phyloP scores from a whole-genome alignment of 768 basidiomycete species.

The Pseudohyphozyma bogoriensis region DNA sequence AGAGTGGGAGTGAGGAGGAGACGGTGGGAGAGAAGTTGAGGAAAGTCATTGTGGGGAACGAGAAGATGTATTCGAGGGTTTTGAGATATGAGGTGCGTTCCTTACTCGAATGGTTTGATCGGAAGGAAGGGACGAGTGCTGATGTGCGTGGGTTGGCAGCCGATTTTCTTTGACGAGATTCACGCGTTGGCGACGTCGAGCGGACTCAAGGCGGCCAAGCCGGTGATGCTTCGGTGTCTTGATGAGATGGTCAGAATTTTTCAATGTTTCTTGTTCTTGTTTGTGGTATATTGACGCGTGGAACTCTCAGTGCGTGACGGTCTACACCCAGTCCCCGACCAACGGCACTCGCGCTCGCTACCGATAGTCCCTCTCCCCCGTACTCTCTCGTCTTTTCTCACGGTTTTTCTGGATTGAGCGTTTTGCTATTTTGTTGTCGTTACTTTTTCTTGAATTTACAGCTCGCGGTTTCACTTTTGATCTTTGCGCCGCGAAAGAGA shows the following conservation, averaged over 20 bases:
- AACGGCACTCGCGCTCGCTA: slow-evolving; percentile 12
- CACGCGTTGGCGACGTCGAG: background rate
- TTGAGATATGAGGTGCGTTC: slow-evolving; percentile 25
- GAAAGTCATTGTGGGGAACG: slow-evolving; percentile 13
- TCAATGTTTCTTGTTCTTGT: background rate
- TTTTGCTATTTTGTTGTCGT: background rate
- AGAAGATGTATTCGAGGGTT: slow-evolving; percentile 14
- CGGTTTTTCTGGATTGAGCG: background rate
- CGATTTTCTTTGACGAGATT: slow-evolving; percentile 24
- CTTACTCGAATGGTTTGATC: accelerated
- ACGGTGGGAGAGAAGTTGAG: slow-evolving; percentile 18
- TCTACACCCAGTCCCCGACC: slow-evolving; percentile 20
- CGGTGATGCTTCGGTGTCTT: slow-evolving; percentile 15
- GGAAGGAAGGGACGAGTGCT: too few species aligned
- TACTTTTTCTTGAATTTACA: background rate
- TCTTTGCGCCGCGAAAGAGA: too few species aligned
- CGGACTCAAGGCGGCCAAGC: slow-evolving; percentile 18
- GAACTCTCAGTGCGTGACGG: slow-evolving; percentile 15
- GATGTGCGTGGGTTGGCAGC: background rate
- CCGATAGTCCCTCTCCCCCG: background rate
- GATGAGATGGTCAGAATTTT: slow-evolving; percentile 17
- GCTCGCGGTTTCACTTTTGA: too few species aligned
- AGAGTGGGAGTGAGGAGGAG: background rate
- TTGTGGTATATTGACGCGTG: too few species aligned
- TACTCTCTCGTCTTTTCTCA: background rate